phyloP scores from a whole-genome alignment of 495 filamentous ascomycete species.

The Aspergillus sclerotioniger region DNA sequence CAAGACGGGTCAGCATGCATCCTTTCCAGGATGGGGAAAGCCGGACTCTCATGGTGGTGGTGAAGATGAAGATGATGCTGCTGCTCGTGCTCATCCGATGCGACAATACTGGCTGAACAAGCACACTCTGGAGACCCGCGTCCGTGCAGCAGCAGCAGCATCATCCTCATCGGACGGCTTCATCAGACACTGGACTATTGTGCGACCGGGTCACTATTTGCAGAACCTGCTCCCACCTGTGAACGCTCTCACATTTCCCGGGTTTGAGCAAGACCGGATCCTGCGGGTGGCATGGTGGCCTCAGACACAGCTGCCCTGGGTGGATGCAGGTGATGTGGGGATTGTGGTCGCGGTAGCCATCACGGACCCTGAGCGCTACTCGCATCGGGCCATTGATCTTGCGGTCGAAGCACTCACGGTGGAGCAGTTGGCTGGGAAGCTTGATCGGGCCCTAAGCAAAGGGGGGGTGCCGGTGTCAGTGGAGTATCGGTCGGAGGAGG shows the following conservation, averaged over 20 bases:
- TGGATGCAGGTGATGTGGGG: constrained; percentile 1
- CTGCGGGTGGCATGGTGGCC: background rate
- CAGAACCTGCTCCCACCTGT: constrained; percentile 1
- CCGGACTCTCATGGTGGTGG: background rate
- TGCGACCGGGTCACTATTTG: background rate
- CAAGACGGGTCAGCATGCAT: background rate
- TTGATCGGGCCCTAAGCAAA: background rate
- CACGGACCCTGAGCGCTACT: background rate
- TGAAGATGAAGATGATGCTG: no score
- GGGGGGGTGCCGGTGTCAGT: background rate
- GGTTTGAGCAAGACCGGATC: background rate
- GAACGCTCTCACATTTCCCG: background rate
- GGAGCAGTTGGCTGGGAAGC: background rate
- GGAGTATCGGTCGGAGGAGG: background rate
- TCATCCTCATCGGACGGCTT: background rate
- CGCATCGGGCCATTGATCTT: background rate
- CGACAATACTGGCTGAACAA: constrained; percentile 4
- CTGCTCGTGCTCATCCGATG: constrained; percentile 2
- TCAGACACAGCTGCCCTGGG: background rate
- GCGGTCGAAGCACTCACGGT: background rate
- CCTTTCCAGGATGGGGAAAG: background rate
- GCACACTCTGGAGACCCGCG: background rate
- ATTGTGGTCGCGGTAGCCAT: background rate
- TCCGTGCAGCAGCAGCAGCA: background rate
- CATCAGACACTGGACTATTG: background rate